Conservation (phyloP, 2,329 filamentous ascomycete species). For the Aspergillus sp. region DNA sequence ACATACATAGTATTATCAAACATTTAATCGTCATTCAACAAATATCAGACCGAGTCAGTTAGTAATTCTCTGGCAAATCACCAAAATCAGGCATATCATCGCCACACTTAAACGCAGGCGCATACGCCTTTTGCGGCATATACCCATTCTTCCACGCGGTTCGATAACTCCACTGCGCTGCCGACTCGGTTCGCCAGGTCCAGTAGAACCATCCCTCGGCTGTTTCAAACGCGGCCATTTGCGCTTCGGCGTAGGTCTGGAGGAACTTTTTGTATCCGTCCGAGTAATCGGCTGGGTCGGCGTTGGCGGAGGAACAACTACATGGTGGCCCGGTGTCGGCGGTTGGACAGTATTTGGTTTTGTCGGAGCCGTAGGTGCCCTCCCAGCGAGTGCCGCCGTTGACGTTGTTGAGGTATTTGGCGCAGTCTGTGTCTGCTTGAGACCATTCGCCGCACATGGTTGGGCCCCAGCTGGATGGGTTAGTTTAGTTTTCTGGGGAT, state of each 20-base stretch:
- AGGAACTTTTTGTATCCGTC: slow-evolving; percentile 78
- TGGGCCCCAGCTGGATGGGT: slow-evolving; percentile 63
- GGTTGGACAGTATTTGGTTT: slow-evolving; percentile 70
- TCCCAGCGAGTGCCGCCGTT: slow-evolving; percentile 86
- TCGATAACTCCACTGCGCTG: slow-evolving; percentile 74
- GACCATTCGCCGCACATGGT: slow-evolving; percentile 97
- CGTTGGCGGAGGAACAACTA: slow-evolving; percentile 71
- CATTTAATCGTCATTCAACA: background rate
- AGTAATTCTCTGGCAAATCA: slow-evolving; percentile 41
- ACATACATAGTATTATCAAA: slow-evolving; percentile 3
- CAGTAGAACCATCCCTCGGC: slow-evolving; percentile 99
- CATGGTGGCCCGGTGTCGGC: slow-evolving; percentile 56
- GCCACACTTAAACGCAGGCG: slow-evolving; percentile 65
- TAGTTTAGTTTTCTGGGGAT: background rate
- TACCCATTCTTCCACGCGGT: slow-evolving; percentile 68
- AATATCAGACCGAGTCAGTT: slow-evolving; percentile 9
- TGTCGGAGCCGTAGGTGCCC: slow-evolving; percentile 67
- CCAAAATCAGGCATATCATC: slow-evolving; percentile 41
- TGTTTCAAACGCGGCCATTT: slow-evolving; percentile 91
- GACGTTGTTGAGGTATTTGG: slow-evolving; percentile 81
- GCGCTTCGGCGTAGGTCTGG: slow-evolving; percentile 85
- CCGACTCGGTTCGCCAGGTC: slow-evolving; percentile 90
- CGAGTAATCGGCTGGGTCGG: slow-evolving; percentile 63
- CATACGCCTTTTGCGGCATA: slow-evolving; percentile 69
- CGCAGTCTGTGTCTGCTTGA: slow-evolving; percentile 95